phyloP scores from a whole-genome alignment of 495 filamentous ascomycete species.

The Lentithecium fluviatile region DNA sequence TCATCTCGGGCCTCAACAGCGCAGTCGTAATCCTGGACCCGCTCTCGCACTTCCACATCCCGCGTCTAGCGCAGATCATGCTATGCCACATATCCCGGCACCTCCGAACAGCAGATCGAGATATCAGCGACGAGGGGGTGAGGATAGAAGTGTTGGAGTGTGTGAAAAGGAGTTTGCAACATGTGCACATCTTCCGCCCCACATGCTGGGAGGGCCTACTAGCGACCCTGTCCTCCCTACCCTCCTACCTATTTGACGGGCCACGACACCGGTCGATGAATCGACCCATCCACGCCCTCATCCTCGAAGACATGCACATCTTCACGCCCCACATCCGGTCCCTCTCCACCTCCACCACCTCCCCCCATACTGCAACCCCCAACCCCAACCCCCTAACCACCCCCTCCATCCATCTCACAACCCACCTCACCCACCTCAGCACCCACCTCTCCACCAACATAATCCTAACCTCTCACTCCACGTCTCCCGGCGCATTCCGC shows the following conservation, averaged over 20 bases:
- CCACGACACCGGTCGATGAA: slow-evolving; percentile 50
- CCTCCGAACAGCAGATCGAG: not conserved
- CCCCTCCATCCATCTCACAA: slow-evolving; percentile 1
- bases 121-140: not conserved
- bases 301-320: slow-evolving; percentile 55
- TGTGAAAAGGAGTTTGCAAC: slow-evolving; percentile 32
- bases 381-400: not conserved
- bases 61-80: slow-evolving; percentile 52
- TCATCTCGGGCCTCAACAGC: slow-evolving; percentile 51
- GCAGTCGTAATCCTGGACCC: slow-evolving; percentile 71
- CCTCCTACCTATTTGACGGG: slow-evolving; percentile 53
- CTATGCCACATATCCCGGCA: slow-evolving; percentile 16
- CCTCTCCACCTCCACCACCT: slow-evolving; percentile 12
- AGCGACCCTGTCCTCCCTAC: slow-evolving; percentile 51
- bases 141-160: slow-evolving; percentile 5
- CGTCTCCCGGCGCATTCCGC: not conserved
- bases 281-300: slow-evolving; percentile 51
- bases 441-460: slow-evolving; percentile 8
- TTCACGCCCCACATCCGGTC: slow-evolving; percentile 60
- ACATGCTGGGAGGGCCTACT: slow-evolving; percentile 54
- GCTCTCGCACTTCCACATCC: slow-evolving; percentile 63
- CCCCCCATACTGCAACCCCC: not conserved
- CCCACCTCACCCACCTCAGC: not conserved
- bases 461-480: slow-evolving; percentile 8
- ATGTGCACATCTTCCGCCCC: slow-evolving; percentile 56